These are phyloP conservation scores for Ascochyta lentis DNA, from an alignment of 2,329 filamentous ascomycete species.

Conservation along the genomic window DNA sequence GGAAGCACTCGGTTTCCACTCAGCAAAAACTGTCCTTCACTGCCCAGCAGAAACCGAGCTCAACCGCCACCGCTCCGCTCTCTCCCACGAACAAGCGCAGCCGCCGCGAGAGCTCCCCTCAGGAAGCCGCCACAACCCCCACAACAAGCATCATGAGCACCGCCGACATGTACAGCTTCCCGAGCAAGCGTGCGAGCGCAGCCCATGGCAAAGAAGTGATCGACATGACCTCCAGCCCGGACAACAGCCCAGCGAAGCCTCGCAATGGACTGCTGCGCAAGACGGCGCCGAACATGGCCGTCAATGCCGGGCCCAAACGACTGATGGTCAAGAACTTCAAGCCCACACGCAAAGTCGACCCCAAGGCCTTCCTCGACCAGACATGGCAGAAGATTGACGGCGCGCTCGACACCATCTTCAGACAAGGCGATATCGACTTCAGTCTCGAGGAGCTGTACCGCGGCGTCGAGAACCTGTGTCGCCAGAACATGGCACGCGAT, in stretches of 20 bases:
- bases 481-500: slow-evolving; percentile 73
- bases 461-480: slow-evolving; percentile 89
- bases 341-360: slow-evolving; percentile 66
- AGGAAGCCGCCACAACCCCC: slow-evolving; percentile 18
- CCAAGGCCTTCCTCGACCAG: slow-evolving; percentile 78
- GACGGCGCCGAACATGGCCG: slow-evolving; percentile 71
- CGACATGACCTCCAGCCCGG: slow-evolving; percentile 44
- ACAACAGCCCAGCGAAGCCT: slow-evolving; percentile 53
- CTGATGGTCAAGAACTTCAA: slow-evolving; percentile 94
- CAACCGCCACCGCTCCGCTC: slow-evolving; percentile 30
- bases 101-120: slow-evolving; percentile 35
- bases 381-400: slow-evolving; percentile 76
- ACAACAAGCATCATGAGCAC: slow-evolving; percentile 36
- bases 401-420: slow-evolving; percentile 77
- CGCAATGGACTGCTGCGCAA: slow-evolving; percentile 46
- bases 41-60: slow-evolving; percentile 44
- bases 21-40: slow-evolving; percentile 48
- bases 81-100: slow-evolving; percentile 42
- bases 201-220: slow-evolving; percentile 29
- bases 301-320: slow-evolving; percentile 72
- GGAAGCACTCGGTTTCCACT: slow-evolving; percentile 46
- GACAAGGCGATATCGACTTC: slow-evolving; percentile 61
- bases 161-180: slow-evolving; percentile 46
- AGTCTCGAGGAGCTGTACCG: slow-evolving; percentile 91
- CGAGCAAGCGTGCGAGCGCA: slow-evolving; percentile 35